Evolutionary conservation across 306 rosid species (phyloP), one percentile per base, ranked within the genome.

Genomic region (Glycyrrhiza uralensis): DNA sequence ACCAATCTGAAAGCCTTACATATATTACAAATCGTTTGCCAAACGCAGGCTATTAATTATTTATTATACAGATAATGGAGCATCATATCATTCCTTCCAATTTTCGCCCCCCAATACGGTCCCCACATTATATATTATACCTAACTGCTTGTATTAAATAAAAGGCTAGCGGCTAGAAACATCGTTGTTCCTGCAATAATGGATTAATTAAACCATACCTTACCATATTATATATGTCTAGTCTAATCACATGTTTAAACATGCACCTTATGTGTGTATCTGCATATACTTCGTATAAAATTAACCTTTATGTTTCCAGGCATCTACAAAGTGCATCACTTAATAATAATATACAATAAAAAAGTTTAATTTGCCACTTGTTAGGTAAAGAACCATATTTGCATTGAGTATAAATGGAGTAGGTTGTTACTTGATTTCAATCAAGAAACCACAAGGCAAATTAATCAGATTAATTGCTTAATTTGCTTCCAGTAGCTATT

Each of bases 381-480:
- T 65, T 56, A 45, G 79, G 83, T 66, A 28, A 46, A 66, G 79
- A 46, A 35, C 57, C 79, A 72, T 47, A 14, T 11, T 66, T 17
- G 36, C 18, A 14, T 18, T 19, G 49, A 18, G 33, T 72, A 79
- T 79, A 79, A 72, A 72, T 35, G 44, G 45, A 28, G 8, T 4
- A 35, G 39, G 5, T 7, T 6, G 18, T 36, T 29, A 7, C 49
- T 19, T 35, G 11, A 19, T 35, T 28, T 69, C 65, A 12, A 69
- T 1, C 77, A 70, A 70, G 52, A 50, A 70, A 69, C 52, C 54
- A 49, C 55, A 33, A 14, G 3, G 13, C 62, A 71, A 57, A 26
- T 14, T 12, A 28, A 18, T 10, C 45, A 58, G 13, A 55, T 30
- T 12, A 47, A 76, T 69, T 36, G 6, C 4, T 42, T n/a, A n/a